Conservation (phyloP, 805 yeast genomes). For the Pichia eremophila region DNA sequence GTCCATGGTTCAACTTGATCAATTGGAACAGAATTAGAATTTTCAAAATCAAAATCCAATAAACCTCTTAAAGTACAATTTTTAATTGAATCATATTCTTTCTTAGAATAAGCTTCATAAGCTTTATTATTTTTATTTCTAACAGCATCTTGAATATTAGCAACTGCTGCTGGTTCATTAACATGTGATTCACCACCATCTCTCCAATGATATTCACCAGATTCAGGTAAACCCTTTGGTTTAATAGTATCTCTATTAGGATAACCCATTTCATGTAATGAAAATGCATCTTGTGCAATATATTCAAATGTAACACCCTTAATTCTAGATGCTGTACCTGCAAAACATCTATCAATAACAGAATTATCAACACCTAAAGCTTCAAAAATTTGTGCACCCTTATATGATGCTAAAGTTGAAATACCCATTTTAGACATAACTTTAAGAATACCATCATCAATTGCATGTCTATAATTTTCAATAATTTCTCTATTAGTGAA, state of each 20-base stretch:
- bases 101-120: conserved; percentile 79
- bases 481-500: conserved; percentile 53
- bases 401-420: conserved; percentile 94
- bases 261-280: conserved; percentile 86
- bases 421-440: conserved; percentile 99
- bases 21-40: conserved; percentile 69
- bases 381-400: conserved; percentile 98
- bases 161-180: conserved; percentile 91
- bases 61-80: conserved; percentile 92
- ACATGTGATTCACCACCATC: conserved; percentile 97
- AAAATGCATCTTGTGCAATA: conserved; percentile 93
- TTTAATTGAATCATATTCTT: conserved; percentile 84
- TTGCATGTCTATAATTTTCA: conserved; percentile 71
- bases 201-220: conserved; percentile 98
- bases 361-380: conserved; percentile 93
- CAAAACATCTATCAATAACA: conserved; percentile 90
- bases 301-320: conserved; percentile 92
- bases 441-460: conserved; percentile 86
- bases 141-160: conserved; percentile 95
- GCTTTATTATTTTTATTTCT: conserved; percentile 92
- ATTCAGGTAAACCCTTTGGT: conserved; percentile 75
- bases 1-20: conserved; percentile 99
- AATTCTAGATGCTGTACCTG: conserved; percentile 96
- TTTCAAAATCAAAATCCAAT: conserved; percentile 77
- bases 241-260: conserved; percentile 66